phyloP scores from a whole-genome alignment of 805 yeast species.

The Diddensiella caesifluorescens region DNA sequence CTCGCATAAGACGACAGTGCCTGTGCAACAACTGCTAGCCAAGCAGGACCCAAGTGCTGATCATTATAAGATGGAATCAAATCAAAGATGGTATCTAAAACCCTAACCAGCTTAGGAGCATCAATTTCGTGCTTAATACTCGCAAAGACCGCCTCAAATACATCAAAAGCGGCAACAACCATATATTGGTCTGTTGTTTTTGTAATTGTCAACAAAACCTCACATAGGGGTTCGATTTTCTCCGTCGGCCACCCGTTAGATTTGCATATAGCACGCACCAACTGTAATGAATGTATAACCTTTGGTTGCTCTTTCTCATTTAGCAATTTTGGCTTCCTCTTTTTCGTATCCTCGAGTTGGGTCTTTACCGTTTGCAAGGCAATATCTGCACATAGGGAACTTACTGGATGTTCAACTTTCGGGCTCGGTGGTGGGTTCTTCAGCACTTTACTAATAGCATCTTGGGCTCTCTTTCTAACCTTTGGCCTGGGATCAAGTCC shows the following conservation, averaged over 20 bases:
- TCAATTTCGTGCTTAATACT: constrained; percentile 53
- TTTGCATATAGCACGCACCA: constrained; percentile 62
- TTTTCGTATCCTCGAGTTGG: constrained; percentile 31
- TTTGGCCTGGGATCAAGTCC: constrained; percentile 89
- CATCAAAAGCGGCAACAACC: constrained; percentile 75
- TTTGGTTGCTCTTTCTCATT: constrained; percentile 39
- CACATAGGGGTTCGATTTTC: constrained; percentile 68
- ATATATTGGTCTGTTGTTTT: constrained; percentile 79
- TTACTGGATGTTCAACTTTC: constrained; percentile 69
- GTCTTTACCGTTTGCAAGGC: constrained; percentile 48
- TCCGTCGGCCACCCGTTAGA: constrained; percentile 79
- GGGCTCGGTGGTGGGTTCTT: constrained; percentile 71
- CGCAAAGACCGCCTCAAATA: constrained; percentile 74
- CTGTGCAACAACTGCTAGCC: constrained; percentile 92
- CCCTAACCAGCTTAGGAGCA: constrained; percentile 55
- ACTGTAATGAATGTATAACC: constrained; percentile 71
- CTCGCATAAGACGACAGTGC: constrained; percentile 55
- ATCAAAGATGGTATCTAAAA: constrained; percentile 67
- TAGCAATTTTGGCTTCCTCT: constrained; percentile 30
- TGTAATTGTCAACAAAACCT: constrained; percentile 65
- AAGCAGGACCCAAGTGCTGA: constrained; percentile 80
- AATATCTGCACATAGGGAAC: constrained; percentile 62
- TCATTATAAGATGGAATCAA: constrained; percentile 80
- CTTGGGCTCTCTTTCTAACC: constrained; percentile 91
- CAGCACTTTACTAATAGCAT: constrained; percentile 67